These are phyloP conservation scores for Neurospora sp. DNA, from an alignment of 495 filamentous ascomycete genomes.

Conservation along the genomic window DNA sequence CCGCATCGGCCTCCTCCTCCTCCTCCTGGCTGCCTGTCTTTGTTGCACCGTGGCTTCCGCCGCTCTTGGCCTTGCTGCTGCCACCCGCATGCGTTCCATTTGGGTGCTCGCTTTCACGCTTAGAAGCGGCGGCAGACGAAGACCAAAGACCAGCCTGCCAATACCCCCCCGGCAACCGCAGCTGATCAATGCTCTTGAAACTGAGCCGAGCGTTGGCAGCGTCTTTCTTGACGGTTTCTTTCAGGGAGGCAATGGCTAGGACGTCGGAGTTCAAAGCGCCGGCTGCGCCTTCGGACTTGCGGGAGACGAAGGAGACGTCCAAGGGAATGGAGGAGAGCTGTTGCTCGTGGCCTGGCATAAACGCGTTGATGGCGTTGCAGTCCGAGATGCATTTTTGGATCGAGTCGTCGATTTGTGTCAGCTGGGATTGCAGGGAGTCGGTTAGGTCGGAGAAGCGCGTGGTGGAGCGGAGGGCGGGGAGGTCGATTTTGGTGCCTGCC, in stretches of 20 bases:
- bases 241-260: constrained; percentile 55
- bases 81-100: too few species aligned
- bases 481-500: constrained; percentile 67
- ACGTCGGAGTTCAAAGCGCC: constrained; percentile 63
- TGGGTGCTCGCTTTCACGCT: too few species aligned
- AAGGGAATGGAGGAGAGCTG: constrained; percentile 55
- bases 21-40: background rate
- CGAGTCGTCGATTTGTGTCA: constrained; percentile 62
- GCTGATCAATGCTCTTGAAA: constrained; percentile 65
- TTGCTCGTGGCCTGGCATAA: constrained; percentile 53
- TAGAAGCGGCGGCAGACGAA: too few species aligned
- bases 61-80: too few species aligned
- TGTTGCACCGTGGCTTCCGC: too few species aligned
- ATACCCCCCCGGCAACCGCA: constrained; percentile 65
- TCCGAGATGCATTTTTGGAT: constrained; percentile 57
- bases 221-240: constrained; percentile 53
- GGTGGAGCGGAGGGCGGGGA: constrained; percentile 65
- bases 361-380: constrained; percentile 45
- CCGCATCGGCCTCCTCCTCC: constrained; percentile 43
- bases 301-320: constrained; percentile 63
- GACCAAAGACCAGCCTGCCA: constrained; percentile 50
- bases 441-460: constrained; percentile 85
- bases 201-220: constrained; percentile 60
- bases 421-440: constrained; percentile 54
- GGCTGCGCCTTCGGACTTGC: constrained; percentile 64